Conservation (phyloP, 768 basidiomycete species). For the Galerina sulciceps region DNA sequence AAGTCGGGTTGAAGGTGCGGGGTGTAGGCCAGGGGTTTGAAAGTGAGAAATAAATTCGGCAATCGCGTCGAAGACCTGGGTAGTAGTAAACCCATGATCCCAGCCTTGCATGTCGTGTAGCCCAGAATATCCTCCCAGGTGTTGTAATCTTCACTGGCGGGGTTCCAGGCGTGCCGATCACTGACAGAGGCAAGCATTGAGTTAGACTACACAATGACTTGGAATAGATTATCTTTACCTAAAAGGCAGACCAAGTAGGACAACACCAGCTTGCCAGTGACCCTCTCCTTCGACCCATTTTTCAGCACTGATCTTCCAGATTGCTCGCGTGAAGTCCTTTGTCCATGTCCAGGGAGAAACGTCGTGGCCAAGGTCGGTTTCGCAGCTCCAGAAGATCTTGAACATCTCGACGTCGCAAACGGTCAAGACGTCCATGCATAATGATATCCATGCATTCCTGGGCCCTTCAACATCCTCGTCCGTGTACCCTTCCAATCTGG, state of each 20-base stretch:
- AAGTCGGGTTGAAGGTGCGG: slow-evolving; percentile 51
- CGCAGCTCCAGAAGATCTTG: slow-evolving; percentile 57
- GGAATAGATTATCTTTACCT: slow-evolving; percentile 41
- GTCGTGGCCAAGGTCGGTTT: slow-evolving; percentile 22
- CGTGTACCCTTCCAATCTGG: slow-evolving; percentile 5
- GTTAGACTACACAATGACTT: not conserved
- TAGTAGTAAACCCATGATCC: slow-evolving; percentile 61
- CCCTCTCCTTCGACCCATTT: slow-evolving; percentile 56
- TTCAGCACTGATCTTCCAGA: slow-evolving; percentile 64
- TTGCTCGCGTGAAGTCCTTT: slow-evolving; percentile 43
- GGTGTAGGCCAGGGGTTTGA: slow-evolving; percentile 27
- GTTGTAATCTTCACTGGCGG: slow-evolving; percentile 55
- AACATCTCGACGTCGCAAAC: slow-evolving; percentile 52
- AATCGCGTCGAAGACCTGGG: slow-evolving; percentile 58
- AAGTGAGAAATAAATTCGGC: slow-evolving; percentile 48
- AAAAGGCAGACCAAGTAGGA: slow-evolving; percentile 67
- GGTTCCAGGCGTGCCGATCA: slow-evolving; percentile 51
- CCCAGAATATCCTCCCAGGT: slow-evolving; percentile 65
- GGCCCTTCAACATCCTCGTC: slow-evolving; percentile 38
- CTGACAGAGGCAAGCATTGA: slow-evolving; percentile 24
- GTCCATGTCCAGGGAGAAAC: slow-evolving; percentile 43
- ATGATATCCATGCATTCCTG: slow-evolving; percentile 57
- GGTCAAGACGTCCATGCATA: slow-evolving; percentile 60
- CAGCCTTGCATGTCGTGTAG: slow-evolving; percentile 54
- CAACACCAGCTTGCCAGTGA: slow-evolving; percentile 57